phyloP scores from a whole-genome alignment of 768 basidiomycete genomes.

The Phallus indusiatus region DNA sequence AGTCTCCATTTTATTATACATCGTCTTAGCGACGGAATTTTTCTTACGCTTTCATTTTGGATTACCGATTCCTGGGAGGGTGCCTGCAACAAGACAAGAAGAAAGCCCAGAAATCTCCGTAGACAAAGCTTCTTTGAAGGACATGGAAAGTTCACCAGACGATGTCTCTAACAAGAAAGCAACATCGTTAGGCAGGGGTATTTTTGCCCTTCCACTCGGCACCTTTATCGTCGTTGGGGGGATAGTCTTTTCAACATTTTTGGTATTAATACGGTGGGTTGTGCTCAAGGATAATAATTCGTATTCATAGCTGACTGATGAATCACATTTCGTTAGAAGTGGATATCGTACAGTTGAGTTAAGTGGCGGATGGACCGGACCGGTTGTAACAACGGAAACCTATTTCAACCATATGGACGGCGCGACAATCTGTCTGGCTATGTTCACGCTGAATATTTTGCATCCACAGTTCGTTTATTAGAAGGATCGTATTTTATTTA shows the following conservation, averaged over 20 bases:
- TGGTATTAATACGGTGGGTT: constrained; percentile 38
- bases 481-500: background rate
- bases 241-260: constrained; percentile 26
- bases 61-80: constrained; percentile 22
- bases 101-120: too few species aligned
- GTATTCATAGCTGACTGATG: background rate
- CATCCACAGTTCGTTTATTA: constrained; percentile 28
- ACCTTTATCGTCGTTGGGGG: constrained; percentile 22
- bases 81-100: background rate
- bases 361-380: constrained; percentile 40
- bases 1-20: constrained; percentile 37
- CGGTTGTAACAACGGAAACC: constrained; percentile 37
- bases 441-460: constrained; percentile 34
- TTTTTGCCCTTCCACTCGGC: background rate
- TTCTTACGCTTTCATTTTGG: constrained; percentile 31
- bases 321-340: constrained; percentile 22
- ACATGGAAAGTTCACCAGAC: too few species aligned
- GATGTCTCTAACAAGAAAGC: too few species aligned
- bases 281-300: background rate
- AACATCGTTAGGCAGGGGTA: background rate
- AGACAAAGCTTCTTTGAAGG: background rate
- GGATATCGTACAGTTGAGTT: constrained; percentile 47
- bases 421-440: constrained; percentile 36
- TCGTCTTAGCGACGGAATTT: constrained; percentile 35
- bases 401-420: constrained; percentile 45